Evolutionary conservation across 2,329 filamentous ascomycete genomes (phyloP).

Genomic region (Trichoderma citrinoviride): DNA sequence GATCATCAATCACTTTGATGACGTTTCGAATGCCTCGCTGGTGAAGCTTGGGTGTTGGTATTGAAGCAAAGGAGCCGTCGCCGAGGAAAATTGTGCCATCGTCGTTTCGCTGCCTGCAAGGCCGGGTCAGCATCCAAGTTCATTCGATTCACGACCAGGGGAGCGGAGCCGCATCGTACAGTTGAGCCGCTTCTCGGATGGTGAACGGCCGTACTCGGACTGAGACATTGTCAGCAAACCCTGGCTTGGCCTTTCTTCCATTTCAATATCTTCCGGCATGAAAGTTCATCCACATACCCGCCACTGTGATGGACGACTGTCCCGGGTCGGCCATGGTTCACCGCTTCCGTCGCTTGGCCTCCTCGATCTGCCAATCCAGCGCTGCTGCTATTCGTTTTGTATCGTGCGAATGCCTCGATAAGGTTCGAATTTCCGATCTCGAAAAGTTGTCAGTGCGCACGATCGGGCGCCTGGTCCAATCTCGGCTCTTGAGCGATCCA

Average conservation of each 20-base stretch:
- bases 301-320: conserved; percentile 57
- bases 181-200: conserved; percentile 91
- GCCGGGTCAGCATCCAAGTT: conserved; percentile 15
- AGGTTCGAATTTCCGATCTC: background rate
- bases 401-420: background rate
- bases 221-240: conserved; percentile 36
- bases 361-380: background rate
- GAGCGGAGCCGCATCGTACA: conserved; percentile 55
- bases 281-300: conserved; percentile 42
- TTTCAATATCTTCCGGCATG: background rate
- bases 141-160: background rate
- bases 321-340: conserved; percentile 31
- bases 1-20: conserved; percentile 94
- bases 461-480: background rate
- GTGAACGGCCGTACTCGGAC: conserved; percentile 71
- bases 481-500: background rate
- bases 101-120: conserved; percentile 61
- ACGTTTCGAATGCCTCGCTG: conserved; percentile 86
- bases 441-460: background rate
- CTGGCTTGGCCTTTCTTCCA: background rate
- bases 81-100: conserved; percentile 92
- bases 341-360: background rate
- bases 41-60: conserved; percentile 77
- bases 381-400: background rate
- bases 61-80: conserved; percentile 89